Base-by-base conservation (phyloP, 768 basidiomycete genomes). In the Amyloporia xantha region DNA sequence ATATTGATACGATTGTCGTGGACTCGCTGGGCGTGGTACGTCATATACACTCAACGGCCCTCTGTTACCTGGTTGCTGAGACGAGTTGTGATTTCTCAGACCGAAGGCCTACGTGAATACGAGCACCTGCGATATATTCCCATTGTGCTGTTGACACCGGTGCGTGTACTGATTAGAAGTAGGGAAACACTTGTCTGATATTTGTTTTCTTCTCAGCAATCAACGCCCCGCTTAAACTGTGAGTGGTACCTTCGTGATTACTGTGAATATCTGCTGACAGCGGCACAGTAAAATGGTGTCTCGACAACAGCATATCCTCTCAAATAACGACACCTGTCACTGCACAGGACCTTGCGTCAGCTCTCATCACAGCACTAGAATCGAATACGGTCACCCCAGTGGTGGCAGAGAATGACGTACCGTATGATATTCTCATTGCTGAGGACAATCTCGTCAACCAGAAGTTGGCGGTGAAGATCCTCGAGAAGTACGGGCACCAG, bases 81-180 rank as follows among this genome's bases (percentile, higher is more conserved):
- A n/a, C n/a, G n/a, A n/a, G n/a, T n/a, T n/a, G n/a, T n/a, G n/a
- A n/a, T 6, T 20, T 12, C 20, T 11, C 57, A 95, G 91, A 92
- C 91, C 20, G 92, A 96, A 63, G 79, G 75, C 55, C 76, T 98
- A 48, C 81, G 95, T 44, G 93, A 96, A 62, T 78, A 87, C 54
- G 96, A 99, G 61, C 91, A 95, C 62, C 71, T 99, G 49, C 82
- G 96, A 41, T 97, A 97, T 62, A 96, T 99, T 54, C 96, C 96
- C 0, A 87, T 97, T 51, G 92, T 97, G 1, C 77, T 99, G 12
- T 73, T 95, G 19, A 83, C 87, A 7, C 90, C 92, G 1, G 71
- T 73, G 52, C 55, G 73, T 65, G 2, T 33, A 7, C 7, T 33
- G 9, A 15, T 33, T 15, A 15, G 9, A 33, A 7, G 30, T 7